phyloP scores from a whole-genome alignment of 208 protist genomes.

The Trypanosoma boissoni region DNA sequence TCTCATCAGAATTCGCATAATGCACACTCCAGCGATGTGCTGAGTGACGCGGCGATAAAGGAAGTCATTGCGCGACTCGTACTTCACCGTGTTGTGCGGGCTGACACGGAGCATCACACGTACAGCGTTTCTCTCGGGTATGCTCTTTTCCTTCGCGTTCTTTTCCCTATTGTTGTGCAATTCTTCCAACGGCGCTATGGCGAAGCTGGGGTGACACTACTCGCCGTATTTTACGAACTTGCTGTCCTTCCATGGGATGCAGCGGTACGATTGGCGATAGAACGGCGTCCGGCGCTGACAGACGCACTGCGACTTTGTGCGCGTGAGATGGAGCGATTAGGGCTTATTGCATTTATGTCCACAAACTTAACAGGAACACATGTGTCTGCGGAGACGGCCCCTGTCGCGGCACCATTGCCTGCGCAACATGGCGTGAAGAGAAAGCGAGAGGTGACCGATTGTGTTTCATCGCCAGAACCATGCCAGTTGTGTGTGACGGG shows the following conservation, averaged over 20 bases:
- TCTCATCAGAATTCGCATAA: too few species aligned
- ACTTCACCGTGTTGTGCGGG: conserved; percentile 60
- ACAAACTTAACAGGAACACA: neutral
- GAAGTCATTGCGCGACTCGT: conserved; percentile 69
- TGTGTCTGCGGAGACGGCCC: neutral
- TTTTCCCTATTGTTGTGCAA: conserved; percentile 54
- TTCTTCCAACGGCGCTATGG: conserved; percentile 54
- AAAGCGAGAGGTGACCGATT: neutral
- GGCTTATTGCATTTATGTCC: conserved; percentile 45
- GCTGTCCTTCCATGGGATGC: conserved; percentile 40
- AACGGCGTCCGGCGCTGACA: conserved; percentile 30
- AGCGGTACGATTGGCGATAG: conserved; percentile 42
- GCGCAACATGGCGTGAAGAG: neutral
- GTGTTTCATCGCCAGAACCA: conserved; percentile 21
- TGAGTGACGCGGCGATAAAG: conserved; percentile 58
- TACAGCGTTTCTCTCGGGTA: conserved; percentile 56
- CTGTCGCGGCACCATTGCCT: neutral
- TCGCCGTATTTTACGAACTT: conserved; percentile 55
- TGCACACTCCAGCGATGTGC: conserved; percentile 5
- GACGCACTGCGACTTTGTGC: conserved; percentile 42
- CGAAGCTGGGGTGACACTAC: conserved; percentile 45
- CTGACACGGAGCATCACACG: conserved; percentile 26
- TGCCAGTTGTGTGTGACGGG: conserved; percentile 37
- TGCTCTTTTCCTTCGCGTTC: conserved; percentile 55
- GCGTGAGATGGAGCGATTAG: conserved; percentile 39